Conservation (phyloP, 2,329 filamentous ascomycete species). For the Rutstroemia sydowiana region DNA sequence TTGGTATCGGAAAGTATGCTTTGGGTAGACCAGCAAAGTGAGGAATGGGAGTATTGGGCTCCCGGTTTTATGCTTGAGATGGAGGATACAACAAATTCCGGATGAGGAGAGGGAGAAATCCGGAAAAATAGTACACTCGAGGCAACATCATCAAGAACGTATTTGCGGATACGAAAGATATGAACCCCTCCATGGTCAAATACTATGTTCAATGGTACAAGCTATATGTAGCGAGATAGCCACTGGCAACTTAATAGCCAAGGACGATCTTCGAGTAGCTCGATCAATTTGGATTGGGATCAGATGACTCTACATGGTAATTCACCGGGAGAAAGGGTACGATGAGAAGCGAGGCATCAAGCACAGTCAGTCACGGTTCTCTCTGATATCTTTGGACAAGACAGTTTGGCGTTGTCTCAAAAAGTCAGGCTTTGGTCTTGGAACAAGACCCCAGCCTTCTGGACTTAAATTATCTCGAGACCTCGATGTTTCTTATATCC, state of each 20-base stretch:
- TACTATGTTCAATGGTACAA: background rate
- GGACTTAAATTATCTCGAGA: no score
- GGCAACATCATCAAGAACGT: background rate
- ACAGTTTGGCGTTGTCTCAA: no score
- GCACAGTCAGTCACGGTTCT: no score
- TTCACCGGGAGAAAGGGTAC: no score
- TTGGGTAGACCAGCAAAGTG: slow-evolving; percentile 83
- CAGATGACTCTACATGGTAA: no score
- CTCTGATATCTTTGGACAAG: no score
- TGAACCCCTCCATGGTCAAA: background rate
- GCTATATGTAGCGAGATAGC: background rate
- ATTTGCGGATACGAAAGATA: background rate
- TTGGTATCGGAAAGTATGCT: slow-evolving; percentile 81
- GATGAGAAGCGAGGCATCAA: no score
- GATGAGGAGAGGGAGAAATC: slow-evolving; percentile 4
- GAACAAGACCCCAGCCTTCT: no score
- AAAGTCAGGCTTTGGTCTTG: no score
- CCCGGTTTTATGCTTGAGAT: slow-evolving; percentile 57
- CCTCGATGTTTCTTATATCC: no score
- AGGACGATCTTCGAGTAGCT: background rate
- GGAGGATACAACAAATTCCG: slow-evolving; percentile 14
- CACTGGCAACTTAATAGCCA: no score
- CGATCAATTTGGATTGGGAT: no score
- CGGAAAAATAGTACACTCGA: background rate
- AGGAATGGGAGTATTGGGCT: slow-evolving; percentile 92